These are phyloP conservation scores for Vitis hybrid DNA, from an alignment of 177 flowering plant genomes.

Conservation along the genomic window DNA sequence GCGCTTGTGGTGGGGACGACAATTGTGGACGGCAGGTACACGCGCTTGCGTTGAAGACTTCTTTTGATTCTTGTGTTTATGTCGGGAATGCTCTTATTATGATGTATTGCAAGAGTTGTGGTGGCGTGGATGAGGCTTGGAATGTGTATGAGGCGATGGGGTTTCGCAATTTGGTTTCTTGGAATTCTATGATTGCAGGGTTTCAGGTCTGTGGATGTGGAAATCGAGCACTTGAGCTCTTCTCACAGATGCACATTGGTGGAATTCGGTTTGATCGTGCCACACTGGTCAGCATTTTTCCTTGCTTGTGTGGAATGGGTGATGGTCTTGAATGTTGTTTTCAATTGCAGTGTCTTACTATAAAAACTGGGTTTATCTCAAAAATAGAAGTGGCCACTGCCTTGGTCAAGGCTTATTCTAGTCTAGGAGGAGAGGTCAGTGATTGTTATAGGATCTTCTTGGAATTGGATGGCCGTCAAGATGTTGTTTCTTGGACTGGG, in stretches of 20 bases:
- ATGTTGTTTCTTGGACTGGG: slow-evolving; percentile 73
- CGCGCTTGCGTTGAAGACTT: slow-evolving; percentile 49
- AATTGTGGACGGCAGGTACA: slow-evolving; percentile 66
- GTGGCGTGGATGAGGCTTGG: slow-evolving; percentile 41
- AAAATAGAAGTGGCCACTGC: slow-evolving; percentile 60
- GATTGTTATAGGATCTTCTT: slow-evolving; percentile 52
- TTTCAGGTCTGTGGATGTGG: slow-evolving; percentile 32
- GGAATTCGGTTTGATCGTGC: slow-evolving; percentile 60
- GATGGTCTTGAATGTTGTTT: slow-evolving; percentile 26
- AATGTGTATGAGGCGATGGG: slow-evolving; percentile 44
- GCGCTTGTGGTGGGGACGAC: slow-evolving; percentile 31
- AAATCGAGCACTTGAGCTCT: slow-evolving; percentile 34
- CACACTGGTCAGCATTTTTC: slow-evolving; percentile 46
- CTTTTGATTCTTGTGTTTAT: slow-evolving; percentile 42
- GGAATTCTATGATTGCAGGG: slow-evolving; percentile 76
- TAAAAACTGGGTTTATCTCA: slow-evolving; percentile 38
- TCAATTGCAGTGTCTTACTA: slow-evolving; percentile 49
- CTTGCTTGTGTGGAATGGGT: slow-evolving; percentile 35
- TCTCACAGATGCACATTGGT: slow-evolving; percentile 39
- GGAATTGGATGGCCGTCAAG: slow-evolving; percentile 39
- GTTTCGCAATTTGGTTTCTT: slow-evolving; percentile 44
- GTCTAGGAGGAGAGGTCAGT: slow-evolving; percentile 37
- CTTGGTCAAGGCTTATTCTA: slow-evolving; percentile 61
- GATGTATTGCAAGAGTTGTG: slow-evolving; percentile 54
- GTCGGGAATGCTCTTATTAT: slow-evolving; percentile 74